phyloP scores from a whole-genome alignment of 306 rosid genomes.

The Acacia acuminata region DNA sequence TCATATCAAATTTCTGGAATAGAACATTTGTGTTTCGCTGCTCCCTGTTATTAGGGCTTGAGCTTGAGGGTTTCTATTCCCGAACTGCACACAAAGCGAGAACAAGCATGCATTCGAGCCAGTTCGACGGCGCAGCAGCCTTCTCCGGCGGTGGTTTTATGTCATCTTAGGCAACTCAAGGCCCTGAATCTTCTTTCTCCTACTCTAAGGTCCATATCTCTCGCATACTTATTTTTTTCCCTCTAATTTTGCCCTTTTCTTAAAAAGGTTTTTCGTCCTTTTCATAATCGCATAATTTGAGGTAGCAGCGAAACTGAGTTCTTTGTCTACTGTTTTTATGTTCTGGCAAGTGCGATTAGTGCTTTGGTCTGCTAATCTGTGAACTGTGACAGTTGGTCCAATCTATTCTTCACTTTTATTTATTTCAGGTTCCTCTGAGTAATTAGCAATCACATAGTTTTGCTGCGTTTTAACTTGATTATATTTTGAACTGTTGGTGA shows the following conservation, averaged over 20 bases:
- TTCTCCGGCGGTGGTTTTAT: slow-evolving; percentile 90
- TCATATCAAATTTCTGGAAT: not conserved
- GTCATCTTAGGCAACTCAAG: slow-evolving; percentile 70
- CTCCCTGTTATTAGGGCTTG: slow-evolving; percentile 1
- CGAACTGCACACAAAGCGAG: not conserved
- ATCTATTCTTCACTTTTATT: not conserved
- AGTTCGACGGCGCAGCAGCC: slow-evolving; percentile 86
- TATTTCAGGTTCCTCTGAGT: not conserved
- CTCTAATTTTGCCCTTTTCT: not conserved
- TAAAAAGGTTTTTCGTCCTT: not conserved
- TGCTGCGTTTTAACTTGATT: not conserved
- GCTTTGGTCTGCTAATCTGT: not conserved
- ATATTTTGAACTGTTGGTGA: not conserved
- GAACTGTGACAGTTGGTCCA: not conserved
- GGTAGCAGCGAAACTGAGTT: not conserved
- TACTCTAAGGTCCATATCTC: slow-evolving; percentile 52
- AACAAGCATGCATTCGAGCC: slow-evolving; percentile 50
- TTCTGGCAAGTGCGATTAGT: slow-evolving; percentile 17
- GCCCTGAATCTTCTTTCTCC: slow-evolving; percentile 50
- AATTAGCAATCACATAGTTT: not conserved
- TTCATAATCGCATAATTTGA: not conserved
- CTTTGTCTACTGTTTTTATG: not conserved
- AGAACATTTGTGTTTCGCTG: not conserved
- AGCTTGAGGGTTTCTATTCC: slow-evolving; percentile 24
- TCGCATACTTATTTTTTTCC: not conserved